Percentiles rank a stretch among this genome's conserved stretches.
phyloP scores from a whole-genome alignment of 129 eudicot species.

The Chrysanthemum lavandulifolium region DNA sequence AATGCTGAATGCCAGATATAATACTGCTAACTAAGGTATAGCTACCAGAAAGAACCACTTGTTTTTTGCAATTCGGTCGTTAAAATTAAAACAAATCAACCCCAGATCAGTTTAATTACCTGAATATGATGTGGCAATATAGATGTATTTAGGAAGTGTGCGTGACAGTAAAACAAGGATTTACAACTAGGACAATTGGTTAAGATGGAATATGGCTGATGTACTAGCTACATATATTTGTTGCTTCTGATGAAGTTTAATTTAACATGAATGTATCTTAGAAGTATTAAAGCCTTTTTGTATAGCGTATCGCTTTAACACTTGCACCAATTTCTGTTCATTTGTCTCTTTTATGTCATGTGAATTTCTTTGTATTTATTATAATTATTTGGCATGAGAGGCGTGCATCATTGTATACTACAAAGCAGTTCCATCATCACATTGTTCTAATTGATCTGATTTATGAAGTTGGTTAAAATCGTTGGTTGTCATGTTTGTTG shows the following conservation, averaged over 20 bases:
- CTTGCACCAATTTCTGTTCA: not conserved
- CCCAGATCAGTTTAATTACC: not conserved
- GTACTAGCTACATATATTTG: not conserved
- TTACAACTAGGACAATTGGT: not conserved
- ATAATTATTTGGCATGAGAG: slow-evolving; percentile 5
- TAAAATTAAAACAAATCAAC: not conserved
- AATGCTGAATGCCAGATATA: no score
- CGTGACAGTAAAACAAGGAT: not conserved
- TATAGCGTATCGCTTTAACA: not conserved
- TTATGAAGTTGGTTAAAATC: not conserved
- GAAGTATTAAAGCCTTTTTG: not conserved
- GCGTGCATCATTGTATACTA: not conserved
- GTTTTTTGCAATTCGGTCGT: not conserved
- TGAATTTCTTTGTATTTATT: not conserved
- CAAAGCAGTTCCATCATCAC: not conserved
- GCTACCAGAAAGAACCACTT: not conserved
- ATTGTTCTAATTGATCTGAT: not conserved
- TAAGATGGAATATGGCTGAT: not conserved
- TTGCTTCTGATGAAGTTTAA: slow-evolving; percentile 2
- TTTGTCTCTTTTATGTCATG: not conserved
- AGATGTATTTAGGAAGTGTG: not conserved
- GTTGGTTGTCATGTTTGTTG: not conserved
- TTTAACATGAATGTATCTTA: not conserved
- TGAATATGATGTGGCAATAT: not conserved
- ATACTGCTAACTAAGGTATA: not conserved